Conservation (phyloP, 345 rosid genomes). For the Erucastrum elatum region DNA sequence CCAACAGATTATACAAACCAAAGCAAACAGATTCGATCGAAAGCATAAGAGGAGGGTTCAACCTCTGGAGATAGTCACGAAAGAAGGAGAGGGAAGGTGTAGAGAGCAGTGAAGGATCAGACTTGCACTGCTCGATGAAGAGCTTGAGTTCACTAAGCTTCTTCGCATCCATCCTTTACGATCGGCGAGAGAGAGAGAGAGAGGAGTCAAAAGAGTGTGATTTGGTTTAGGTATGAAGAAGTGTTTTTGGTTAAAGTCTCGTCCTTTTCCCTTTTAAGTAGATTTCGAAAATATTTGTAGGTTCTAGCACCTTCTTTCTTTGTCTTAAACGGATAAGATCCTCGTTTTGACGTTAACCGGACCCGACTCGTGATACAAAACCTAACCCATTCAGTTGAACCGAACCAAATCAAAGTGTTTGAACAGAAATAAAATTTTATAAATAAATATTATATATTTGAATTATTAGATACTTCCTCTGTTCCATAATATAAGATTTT, state of each 20-base stretch:
- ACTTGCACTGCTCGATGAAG: conserved; percentile 76
- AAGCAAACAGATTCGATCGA: conserved; percentile 25
- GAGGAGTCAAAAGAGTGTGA: background rate
- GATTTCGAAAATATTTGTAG: conserved; percentile 13
- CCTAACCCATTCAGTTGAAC: background rate
- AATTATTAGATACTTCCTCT: too few relatives aligned
- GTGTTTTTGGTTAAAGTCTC: conserved; percentile 24
- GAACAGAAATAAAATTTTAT: too few relatives aligned
- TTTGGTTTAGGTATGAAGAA: conserved; percentile 13
- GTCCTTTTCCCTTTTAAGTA: conserved; percentile 5
- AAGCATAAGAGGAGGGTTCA: background rate
- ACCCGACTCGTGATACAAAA: background rate
- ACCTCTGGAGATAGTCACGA: conserved; percentile 93
- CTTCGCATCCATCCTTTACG: conserved; percentile 33
- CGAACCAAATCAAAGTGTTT: background rate
- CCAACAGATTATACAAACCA: background rate
- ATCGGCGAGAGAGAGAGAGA: conserved; percentile 27
- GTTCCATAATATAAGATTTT: too few relatives aligned
- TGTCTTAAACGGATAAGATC: conserved; percentile 29
- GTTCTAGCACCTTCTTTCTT: conserved; percentile 30
- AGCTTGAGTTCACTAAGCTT: conserved; percentile 62
- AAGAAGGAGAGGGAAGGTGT: conserved; percentile 91
- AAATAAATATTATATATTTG: too few relatives aligned
- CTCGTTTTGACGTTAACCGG: background rate
- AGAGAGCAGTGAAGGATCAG: conserved; percentile 72